Base-by-base conservation (phyloP, 805 yeast genomes). In the Kodamaea nitidulidarum region DNA sequence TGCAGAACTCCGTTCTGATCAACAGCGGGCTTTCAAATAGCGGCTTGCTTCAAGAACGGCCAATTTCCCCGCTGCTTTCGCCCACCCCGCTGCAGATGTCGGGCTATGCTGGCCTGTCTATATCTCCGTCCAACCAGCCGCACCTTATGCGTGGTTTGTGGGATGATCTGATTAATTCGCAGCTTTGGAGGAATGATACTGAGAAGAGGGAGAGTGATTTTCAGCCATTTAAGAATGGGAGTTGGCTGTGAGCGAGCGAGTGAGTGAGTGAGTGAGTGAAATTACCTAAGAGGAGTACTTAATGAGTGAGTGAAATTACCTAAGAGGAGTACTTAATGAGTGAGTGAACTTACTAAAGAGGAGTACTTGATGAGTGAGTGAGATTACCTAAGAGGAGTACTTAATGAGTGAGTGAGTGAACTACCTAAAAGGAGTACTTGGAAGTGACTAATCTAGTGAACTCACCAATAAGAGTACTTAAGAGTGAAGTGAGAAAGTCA, bases 51-150 rank as follows among this genome's bases (percentile, higher is more conserved):
- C n/a, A n/a, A 12, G 31, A 27, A 9, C 16, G 31, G 15, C 16
- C 31, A 7, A 15, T 16, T 2, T 38, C 40, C 6, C 40, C 40
- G 11, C 32, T 24, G 20, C 40, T 32, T 17, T 38, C 40, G 2
- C 40, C 40, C 9, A 30, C 36, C 2, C 35, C 36, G n/a, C 40
- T 32, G 36, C 36, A 27, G 6, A 27, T 27, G 15, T 25, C 27
- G 22, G 22, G 22, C 4, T 25, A 25, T 10, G 28, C 28, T 16
- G 5, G 12, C 16, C 15, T 5, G 31, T 16, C 31, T 5, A 4
- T 25, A n/a, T 9, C 12, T 7, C 4, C 27, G 6, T n/a, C 27
- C 4, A 25, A 6, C n/a, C n/a, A 27, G 31, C 31, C 31, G 10
- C 15, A 27, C 10, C 31, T 27, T 15, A 27, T 27, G 31, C 15